phyloP scores from a whole-genome alignment of 495 filamentous ascomycete species.

The Aspergillus heteromorphus region DNA sequence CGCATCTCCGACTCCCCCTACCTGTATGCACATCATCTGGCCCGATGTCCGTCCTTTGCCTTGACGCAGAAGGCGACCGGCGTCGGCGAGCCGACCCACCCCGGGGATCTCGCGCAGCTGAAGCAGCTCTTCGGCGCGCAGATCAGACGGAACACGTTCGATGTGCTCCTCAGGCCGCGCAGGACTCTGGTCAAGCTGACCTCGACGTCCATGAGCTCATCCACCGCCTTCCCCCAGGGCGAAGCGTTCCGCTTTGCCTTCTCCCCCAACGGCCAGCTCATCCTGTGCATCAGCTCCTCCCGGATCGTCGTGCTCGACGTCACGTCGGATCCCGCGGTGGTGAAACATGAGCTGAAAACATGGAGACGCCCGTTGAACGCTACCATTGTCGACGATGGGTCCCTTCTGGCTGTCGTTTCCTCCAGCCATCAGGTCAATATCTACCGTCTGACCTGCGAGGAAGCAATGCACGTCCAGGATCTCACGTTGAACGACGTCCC shows the following conservation, averaged over 20 bases:
- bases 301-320: constrained; percentile 76
- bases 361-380: constrained; percentile 69
- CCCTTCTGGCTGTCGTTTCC: constrained; percentile 70
- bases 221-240: constrained; percentile 71
- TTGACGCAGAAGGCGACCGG: constrained; percentile 46
- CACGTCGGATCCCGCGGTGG: constrained; percentile 46
- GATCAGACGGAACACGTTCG: constrained; percentile 74
- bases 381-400: constrained; percentile 74
- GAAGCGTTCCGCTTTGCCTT: constrained; percentile 82
- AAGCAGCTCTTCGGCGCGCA: constrained; percentile 64
- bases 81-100: constrained; percentile 35
- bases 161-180: constrained; percentile 66
- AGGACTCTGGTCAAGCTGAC: constrained; percentile 69
- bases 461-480: constrained; percentile 61
- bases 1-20: constrained; percentile 62
- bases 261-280: constrained; percentile 65
- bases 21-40: constrained; percentile 73
- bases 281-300: constrained; percentile 81
- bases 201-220: constrained; percentile 78
- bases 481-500: constrained; percentile 71
- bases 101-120: constrained; percentile 54
- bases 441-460: constrained; percentile 59
- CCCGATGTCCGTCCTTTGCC: constrained; percentile 62
- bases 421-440: constrained; percentile 77
- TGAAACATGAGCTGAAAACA: constrained; percentile 76